These are phyloP conservation scores for Alnus rubra DNA, from an alignment of 306 rosid genomes.

Conservation along the genomic window DNA sequence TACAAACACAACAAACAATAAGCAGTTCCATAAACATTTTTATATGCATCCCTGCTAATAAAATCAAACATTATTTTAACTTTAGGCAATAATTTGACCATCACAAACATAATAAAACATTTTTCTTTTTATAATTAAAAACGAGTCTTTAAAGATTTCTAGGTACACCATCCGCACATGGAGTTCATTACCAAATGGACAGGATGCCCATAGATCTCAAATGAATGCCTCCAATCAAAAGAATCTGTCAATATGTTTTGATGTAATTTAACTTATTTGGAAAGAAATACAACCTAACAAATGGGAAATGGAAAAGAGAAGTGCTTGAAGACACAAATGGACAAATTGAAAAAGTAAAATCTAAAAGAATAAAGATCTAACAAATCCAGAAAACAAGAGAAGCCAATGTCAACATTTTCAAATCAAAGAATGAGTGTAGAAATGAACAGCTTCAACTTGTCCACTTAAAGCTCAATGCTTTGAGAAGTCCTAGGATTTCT, in stretches of 20 bases:
- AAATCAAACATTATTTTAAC: neutral
- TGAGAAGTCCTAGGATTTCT: neutral
- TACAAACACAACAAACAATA: constrained; percentile 13
- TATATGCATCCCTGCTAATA: neutral
- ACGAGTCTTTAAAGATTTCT: neutral
- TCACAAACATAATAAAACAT: neutral
- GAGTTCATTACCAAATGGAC: neutral
- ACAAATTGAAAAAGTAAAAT: too few relatives aligned
- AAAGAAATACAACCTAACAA: neutral
- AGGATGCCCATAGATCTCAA: neutral
- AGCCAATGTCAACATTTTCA: neutral
- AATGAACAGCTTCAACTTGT: neutral
- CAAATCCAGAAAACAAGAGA: neutral
- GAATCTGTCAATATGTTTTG: neutral
- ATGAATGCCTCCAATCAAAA: neutral
- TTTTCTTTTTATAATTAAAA: neutral
- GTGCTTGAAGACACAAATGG: neutral
- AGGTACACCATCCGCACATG: neutral
- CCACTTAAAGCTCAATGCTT: neutral
- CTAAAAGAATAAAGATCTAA: neutral
- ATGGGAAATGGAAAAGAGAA: neutral
- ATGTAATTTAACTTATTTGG: too few relatives aligned
- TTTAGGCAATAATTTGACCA: neutral
- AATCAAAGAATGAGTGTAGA: neutral
- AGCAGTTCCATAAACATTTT: neutral